Percentiles rank a stretch among this genome's conserved stretches.
Evolutionary conservation across 169 alveolate genomes (phyloP).

Genomic region (Plasmodium gaboni): DNA sequence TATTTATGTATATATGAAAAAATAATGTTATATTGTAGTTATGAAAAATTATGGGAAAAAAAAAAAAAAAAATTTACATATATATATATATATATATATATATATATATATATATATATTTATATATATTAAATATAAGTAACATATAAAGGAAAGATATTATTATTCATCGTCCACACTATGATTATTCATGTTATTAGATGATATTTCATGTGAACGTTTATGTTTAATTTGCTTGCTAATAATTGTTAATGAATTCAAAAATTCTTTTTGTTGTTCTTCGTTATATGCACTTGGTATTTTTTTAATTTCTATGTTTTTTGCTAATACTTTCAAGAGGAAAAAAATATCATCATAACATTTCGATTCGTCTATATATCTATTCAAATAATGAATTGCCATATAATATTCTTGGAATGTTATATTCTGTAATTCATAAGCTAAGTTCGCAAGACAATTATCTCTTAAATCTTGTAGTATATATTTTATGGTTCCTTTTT

Average conservation of each 20-base stretch:
- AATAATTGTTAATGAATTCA: slow-evolving; percentile 31
- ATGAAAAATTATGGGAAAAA: neutral
- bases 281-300: slow-evolving; percentile 78
- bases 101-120: too few species aligned
- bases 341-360: slow-evolving; percentile 76
- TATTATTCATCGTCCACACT: slow-evolving; percentile 9
- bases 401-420: slow-evolving; percentile 75
- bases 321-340: slow-evolving; percentile 68
- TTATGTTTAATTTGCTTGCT: slow-evolving; percentile 49
- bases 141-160: neutral
- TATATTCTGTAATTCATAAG: slow-evolving; percentile 52
- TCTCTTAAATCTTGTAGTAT: slow-evolving; percentile 77
- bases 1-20: too few species aligned
- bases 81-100: neutral
- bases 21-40: too few species aligned
- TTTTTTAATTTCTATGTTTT: slow-evolving; percentile 56
- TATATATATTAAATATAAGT: neutral
- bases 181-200: slow-evolving; percentile 4
- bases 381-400: slow-evolving; percentile 68
- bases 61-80: neutral
- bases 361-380: slow-evolving; percentile 77
- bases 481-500: slow-evolving; percentile 76
- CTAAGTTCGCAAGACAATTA: slow-evolving; percentile 63
- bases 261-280: slow-evolving; percentile 70
- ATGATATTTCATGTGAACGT: slow-evolving; percentile 9